Evolutionary conservation across 2,329 filamentous ascomycete species (phyloP).

Genomic region (Claviceps lovelessii): DNA sequence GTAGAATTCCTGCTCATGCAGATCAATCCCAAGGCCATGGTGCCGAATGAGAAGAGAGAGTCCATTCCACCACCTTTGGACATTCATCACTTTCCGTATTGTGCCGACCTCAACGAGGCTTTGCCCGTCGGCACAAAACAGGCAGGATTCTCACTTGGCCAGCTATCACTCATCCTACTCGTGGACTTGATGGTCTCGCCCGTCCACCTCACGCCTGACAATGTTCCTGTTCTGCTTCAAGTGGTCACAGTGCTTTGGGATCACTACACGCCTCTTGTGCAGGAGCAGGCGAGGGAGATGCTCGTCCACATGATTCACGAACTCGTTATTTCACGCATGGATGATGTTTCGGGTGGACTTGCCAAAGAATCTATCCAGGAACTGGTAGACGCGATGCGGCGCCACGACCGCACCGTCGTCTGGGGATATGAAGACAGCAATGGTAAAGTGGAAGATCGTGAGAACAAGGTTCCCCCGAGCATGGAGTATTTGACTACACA

Average conservation of each 20-base stretch:
- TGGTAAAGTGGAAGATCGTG: conserved; percentile 56
- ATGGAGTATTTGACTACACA: conserved; percentile 77
- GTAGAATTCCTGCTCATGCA: conserved; percentile 87
- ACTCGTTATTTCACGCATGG: conserved; percentile 67
- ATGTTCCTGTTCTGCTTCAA: conserved; percentile 74
- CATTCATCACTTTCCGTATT: conserved; percentile 64
- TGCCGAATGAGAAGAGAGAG: conserved; percentile 69
- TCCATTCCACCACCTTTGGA: conserved; percentile 58
- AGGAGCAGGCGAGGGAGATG: conserved; percentile 96
- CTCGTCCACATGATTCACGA: conserved; percentile 95
- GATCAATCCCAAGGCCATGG: conserved; percentile 92
- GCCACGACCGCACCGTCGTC: conserved; percentile 68
- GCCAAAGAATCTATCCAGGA: conserved; percentile 69
- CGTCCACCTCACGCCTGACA: conserved; percentile 62
- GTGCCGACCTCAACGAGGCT: conserved; percentile 67
- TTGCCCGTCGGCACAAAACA: conserved; percentile 84
- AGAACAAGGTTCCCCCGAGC: conserved; percentile 67
- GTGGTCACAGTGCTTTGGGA: conserved; percentile 93
- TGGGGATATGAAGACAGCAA: conserved; percentile 95
- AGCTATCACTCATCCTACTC: conserved; percentile 80
- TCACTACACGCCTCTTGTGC: conserved; percentile 85
- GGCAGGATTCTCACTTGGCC: conserved; percentile 79
- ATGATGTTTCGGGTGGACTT: conserved; percentile 46
- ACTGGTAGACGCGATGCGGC: conserved; percentile 73
- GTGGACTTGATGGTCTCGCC: conserved; percentile 95